phyloP scores from a whole-genome alignment of 148 eudicot species.

The Fagopyrum homotropicum region DNA sequence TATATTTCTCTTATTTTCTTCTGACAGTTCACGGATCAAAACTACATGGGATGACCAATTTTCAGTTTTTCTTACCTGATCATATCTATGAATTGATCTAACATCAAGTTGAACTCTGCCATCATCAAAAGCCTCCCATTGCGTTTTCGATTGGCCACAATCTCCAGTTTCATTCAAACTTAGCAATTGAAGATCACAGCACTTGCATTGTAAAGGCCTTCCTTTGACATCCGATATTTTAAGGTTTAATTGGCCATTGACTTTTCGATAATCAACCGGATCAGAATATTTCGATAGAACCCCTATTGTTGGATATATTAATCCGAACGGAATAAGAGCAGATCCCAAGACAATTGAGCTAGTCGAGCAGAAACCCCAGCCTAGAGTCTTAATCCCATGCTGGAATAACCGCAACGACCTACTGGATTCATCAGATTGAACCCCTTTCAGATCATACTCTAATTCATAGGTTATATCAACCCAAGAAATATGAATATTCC shows the following conservation, averaged over 20 bases:
- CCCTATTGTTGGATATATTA: slow-evolving; percentile 73
- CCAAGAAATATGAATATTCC: slow-evolving; percentile 80
- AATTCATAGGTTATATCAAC: slow-evolving; percentile 42
- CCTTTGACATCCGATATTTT: slow-evolving; percentile 70
- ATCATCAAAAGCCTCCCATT: slow-evolving; percentile 28
- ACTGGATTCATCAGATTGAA: slow-evolving; percentile 20
- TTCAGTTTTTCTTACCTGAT: slow-evolving; percentile 15
- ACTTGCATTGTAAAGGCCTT: slow-evolving; percentile 65
- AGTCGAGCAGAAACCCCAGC: slow-evolving; percentile 73
- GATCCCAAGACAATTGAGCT: slow-evolving; percentile 62
- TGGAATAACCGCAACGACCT: slow-evolving; percentile 23
- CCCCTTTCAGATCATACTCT: slow-evolving; percentile 10
- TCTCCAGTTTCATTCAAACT: slow-evolving; percentile 24
- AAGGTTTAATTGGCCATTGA: slow-evolving; percentile 47
- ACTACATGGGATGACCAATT: slow-evolving; percentile 25
- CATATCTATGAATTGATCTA: slow-evolving; percentile 32
- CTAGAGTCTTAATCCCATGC: slow-evolving; percentile 42
- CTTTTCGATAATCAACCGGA: slow-evolving; percentile 21
- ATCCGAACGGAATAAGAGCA: slow-evolving; percentile 58
- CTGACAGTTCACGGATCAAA: slow-evolving; percentile 33
- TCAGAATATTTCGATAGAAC: slow-evolving; percentile 20
- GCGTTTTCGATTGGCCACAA: slow-evolving; percentile 18
- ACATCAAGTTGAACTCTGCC: slow-evolving; percentile 39
- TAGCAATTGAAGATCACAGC: slow-evolving; percentile 71
- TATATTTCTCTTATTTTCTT: slow-evolving; percentile 30